Percentiles rank a stretch among this genome's conserved stretches.
phyloP scores from a whole-genome alignment of 352 stramenopile genomes.

The Pythium sukuiense region DNA sequence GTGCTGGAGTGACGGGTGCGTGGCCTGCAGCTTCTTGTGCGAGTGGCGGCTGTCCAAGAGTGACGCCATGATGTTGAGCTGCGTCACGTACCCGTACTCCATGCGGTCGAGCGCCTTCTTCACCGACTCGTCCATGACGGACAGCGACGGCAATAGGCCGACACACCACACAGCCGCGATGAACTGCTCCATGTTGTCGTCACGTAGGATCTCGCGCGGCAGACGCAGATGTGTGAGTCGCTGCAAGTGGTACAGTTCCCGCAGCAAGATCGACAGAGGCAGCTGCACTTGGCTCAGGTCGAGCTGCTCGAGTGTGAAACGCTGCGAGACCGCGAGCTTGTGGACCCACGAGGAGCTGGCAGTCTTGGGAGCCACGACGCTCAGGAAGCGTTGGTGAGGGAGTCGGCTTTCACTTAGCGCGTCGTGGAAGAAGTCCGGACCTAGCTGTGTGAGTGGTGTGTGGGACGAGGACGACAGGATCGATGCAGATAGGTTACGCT shows the following conservation, averaged over 20 bases:
- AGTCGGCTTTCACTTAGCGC: constrained; percentile 51
- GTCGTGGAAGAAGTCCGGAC: constrained; percentile 43
- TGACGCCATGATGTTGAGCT: constrained; percentile 71
- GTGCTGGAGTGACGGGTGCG: constrained; percentile 10
- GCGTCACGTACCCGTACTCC: constrained; percentile 64
- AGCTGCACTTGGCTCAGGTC: constrained; percentile 58
- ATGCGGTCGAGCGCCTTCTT: constrained; percentile 65
- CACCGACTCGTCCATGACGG: constrained; percentile 60
- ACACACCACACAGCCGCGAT: constrained; percentile 61
- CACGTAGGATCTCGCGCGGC: constrained; percentile 56
- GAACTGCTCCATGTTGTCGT: constrained; percentile 78
- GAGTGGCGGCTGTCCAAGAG: constrained; percentile 33
- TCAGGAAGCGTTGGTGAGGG: constrained; percentile 58
- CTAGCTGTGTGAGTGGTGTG: constrained; percentile 34
- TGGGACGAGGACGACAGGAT: constrained; percentile 5
- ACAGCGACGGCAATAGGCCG: constrained; percentile 46
- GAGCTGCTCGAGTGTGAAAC: constrained; percentile 55
- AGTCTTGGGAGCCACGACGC: constrained; percentile 48
- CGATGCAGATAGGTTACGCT: neutral
- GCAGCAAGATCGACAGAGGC: constrained; percentile 63
- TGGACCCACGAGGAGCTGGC: constrained; percentile 68
- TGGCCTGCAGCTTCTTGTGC: neutral
- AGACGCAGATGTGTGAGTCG: constrained; percentile 65
- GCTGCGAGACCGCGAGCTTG: constrained; percentile 48
- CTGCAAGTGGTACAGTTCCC: constrained; percentile 50